Conservation (phyloP, 352 stramenopile species). For the Blastocystis sp. region DNA sequence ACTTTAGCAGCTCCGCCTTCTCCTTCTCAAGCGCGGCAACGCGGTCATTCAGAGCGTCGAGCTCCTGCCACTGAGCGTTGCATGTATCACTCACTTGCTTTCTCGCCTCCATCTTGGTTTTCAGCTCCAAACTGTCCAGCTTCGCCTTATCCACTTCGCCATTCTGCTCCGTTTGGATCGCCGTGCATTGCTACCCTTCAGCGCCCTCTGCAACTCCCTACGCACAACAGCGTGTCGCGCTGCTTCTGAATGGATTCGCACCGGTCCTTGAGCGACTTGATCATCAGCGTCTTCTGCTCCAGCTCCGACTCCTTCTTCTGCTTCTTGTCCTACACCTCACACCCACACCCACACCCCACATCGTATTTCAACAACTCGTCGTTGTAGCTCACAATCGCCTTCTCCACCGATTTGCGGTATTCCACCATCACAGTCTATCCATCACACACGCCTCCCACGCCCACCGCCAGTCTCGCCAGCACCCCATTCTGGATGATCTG, state of each 20-base stretch:
- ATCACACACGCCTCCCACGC: not conserved
- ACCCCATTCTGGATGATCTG: conserved; percentile 21
- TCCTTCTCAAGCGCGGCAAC: not conserved
- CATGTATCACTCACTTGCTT: not conserved
- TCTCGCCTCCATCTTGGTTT: not conserved
- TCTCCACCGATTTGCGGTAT: conserved; percentile 6
- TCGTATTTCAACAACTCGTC: conserved; percentile 54
- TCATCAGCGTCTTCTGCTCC: not conserved
- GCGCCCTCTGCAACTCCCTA: not conserved
- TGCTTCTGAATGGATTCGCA: conserved; percentile 27
- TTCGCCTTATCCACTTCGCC: not conserved
- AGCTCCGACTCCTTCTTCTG: conserved; percentile 54
- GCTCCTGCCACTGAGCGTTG: not conserved
- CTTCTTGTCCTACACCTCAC: conserved; percentile 26
- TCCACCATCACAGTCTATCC: conserved; percentile 5
- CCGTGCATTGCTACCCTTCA: conserved; percentile 8
- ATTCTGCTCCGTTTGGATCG: not conserved
- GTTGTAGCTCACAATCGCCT: conserved; percentile 11
- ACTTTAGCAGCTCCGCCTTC: not conserved
- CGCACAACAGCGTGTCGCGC: conserved; percentile 1
- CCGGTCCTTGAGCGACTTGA: not conserved
- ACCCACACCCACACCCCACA: not conserved
- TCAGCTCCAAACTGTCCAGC: conserved; percentile 6
- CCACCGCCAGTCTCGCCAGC: conserved; percentile 16
- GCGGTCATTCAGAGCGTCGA: not conserved